Evolutionary conservation across 257 asterid species (phyloP), one percentile per base, ranked within the genome.

Genomic region (Nicotiana otophora): DNA sequence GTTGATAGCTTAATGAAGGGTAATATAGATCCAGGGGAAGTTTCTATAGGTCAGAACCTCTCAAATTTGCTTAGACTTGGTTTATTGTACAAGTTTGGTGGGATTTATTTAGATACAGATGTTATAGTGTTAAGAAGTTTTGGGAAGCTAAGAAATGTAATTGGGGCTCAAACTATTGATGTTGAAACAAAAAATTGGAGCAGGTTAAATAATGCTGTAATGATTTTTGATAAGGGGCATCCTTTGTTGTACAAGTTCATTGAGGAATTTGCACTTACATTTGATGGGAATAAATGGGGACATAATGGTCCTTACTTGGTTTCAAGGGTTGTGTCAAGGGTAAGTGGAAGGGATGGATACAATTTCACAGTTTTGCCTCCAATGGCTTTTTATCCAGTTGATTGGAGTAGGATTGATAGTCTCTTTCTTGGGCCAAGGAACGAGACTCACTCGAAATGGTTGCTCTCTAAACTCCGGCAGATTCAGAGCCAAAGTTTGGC

Each of bases 221-320:
- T 96, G 98, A 83, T 96, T 60, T 96, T 96, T 66, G 97, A 96
- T 67, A 83, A 90, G 82, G 91, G 91, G 3, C 99, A 96, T 84
- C 98, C 97, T 0, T 78, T 94, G 77, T 83, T 96, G 5, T 93
- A 72, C 92, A 92, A 96, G 88, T 96, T 96, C 66, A 96, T 94
- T 30, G 90, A 96, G 78, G 99, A 96, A 84, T 96, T 94, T 74
- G 98, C 98, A 1, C 93, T 89, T 16, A 96, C 99, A 1, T 96
- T 94, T 69, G 98, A 94, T 87, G 99, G 99, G 81, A 94, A 90
- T 8, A 96, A 94, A 83, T 96, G 98, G 99, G 99, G 99, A 5
- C 98, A 94, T 83, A 96, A 96, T 68, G 99, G 99, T 10, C 99
- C 98, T 78, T 96, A 94, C 75, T 80, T 96, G 77, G 98, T 94